These are phyloP conservation scores for Geotrichum bryndzae DNA, from an alignment of 1,139 yeast genomes.

Conservation along the genomic window DNA sequence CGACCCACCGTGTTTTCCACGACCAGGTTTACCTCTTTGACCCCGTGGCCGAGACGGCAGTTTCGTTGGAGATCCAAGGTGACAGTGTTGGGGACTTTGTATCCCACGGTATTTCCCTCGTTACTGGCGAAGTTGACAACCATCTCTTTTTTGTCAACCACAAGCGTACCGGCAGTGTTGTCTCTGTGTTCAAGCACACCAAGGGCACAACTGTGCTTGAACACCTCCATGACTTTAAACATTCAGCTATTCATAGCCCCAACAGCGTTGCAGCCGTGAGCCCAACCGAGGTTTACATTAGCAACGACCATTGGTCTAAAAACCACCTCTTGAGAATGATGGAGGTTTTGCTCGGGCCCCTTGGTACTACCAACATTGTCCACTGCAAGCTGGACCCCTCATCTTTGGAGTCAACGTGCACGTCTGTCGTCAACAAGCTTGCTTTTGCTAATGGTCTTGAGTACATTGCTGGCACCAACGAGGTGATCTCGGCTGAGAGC, in stretches of 20 bases:
- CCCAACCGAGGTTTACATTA: constrained; percentile 17
- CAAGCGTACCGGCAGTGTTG: constrained; percentile 18
- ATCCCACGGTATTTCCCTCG: constrained; percentile 20
- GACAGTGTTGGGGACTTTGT: constrained; percentile 17
- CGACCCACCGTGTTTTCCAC: background rate
- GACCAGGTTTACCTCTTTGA: constrained; percentile 15
- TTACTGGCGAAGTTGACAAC: constrained; percentile 11
- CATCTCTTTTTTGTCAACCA: constrained; percentile 21
- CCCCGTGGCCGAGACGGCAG: constrained; percentile 2
- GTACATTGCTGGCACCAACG: constrained; percentile 10
- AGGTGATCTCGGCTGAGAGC: constrained; percentile 18
- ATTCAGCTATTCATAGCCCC: constrained; percentile 18
- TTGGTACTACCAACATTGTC: constrained; percentile 16
- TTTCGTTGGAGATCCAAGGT: constrained; percentile 8
- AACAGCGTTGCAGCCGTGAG: constrained; percentile 20
- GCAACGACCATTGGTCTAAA: constrained; percentile 21
- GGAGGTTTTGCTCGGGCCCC: constrained; percentile 16
- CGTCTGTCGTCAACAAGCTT: constrained; percentile 10
- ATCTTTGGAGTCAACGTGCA: constrained; percentile 12
- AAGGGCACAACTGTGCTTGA: constrained; percentile 14
- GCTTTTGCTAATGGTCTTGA: constrained; percentile 21
- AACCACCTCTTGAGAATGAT: constrained; percentile 3
- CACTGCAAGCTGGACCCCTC: constrained; percentile 10
- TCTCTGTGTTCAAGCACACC: constrained; percentile 21
- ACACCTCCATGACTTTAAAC: constrained; percentile 15